Base-by-base conservation (phyloP, 1,139 yeast species). In the Diutina rugosa region DNA sequence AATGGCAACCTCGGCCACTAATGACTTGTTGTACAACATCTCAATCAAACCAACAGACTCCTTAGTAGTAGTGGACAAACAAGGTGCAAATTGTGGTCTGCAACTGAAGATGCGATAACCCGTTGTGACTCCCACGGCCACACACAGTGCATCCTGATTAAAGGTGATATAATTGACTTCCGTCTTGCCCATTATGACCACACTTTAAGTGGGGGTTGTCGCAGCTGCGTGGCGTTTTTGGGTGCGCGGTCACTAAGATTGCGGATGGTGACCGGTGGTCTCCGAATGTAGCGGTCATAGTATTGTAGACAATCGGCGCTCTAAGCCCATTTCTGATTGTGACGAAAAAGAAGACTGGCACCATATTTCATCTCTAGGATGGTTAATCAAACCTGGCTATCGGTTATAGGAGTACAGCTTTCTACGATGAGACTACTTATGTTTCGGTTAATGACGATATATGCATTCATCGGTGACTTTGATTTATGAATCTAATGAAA, bases 61-160 rank as follows among this genome's bases (percentile, higher is more conserved):
- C 49, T 76, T 78, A 57, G 68, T 67, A 51, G 67, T 64, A 56
- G 65, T 66, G 56, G 79, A 79, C 65, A 82, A 88, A 65, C 95
- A 89, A 63, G 82, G 82, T 14, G 95, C 96, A 67, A 91, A 88
- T 18, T 63, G 62, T 1, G 98, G 97, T 58, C 85, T 88, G 70
- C 97, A 90, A 67, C 87, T 88, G 75, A 84, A 91, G 56, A 93
- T 87, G 63, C 82, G 82, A 69, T 88, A 90, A n/a, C 96, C 95
- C 57, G 74, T 74, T 54, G 79, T 78, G 9, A 89, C 79, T 1
- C 96, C 97, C 6, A 90, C 80, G 1, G 97, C 90, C 35, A 91
- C 78, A 67, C 97, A 91, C 58, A 90, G 78, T 58, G 87, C 87
- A 68, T 91, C 96, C 72, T 93, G 99, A 70, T 93, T 93, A 76